Evolutionary conservation across 768 basidiomycete species (phyloP), one percentile per base, ranked within the genome.

Genomic region (Xerocomus spinulosus): DNA sequence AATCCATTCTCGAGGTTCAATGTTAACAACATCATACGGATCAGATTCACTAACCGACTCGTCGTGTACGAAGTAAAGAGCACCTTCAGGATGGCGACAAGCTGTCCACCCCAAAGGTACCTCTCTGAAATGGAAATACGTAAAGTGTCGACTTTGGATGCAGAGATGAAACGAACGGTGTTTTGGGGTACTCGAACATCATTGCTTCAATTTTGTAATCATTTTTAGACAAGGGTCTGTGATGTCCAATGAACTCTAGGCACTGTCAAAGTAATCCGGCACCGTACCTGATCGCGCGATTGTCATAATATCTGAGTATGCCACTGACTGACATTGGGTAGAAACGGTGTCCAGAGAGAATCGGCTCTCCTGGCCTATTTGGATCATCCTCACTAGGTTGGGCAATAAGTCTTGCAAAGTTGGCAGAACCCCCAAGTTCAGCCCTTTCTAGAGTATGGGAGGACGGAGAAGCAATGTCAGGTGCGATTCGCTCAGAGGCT

Each of bases 51-150:
- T 9, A 40, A 81, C 82, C 65, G 72, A 73, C 3, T 66, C 53
- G 39, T 48, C n/a, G 47, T 81, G 69, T 53, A 71, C 73, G 47
- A 78, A 85, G 56, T 83, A 85, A 15, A 76, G 70, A 14, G 70
- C 74, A 6, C 83, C 83, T 61, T 85, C 83, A 0, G 83, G 81
- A 53, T 85, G 83, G 2, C 69, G 62, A 28, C 68, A 65, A 1
- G 72, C 59, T 6, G 29, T 59, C 83, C 83, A 85, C 0, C 70
- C 75, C 3, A 17, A 7, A 0, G 67, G 68, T 2, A 50, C 18
- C 0, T 24, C 40, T 35, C 64, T 65, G 40, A 12, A 1, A 2
- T 2, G 24, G 18, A n/a, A 32, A 20, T 33, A 21, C 0, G 3
- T n/a, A n/a, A n/a, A n/a, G n/a, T 21, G 5, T 10, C n/a, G 32